These are phyloP conservation scores for Uronychia binucleata DNA, from an alignment of 73 alveolate species.

Conservation along the genomic window DNA sequence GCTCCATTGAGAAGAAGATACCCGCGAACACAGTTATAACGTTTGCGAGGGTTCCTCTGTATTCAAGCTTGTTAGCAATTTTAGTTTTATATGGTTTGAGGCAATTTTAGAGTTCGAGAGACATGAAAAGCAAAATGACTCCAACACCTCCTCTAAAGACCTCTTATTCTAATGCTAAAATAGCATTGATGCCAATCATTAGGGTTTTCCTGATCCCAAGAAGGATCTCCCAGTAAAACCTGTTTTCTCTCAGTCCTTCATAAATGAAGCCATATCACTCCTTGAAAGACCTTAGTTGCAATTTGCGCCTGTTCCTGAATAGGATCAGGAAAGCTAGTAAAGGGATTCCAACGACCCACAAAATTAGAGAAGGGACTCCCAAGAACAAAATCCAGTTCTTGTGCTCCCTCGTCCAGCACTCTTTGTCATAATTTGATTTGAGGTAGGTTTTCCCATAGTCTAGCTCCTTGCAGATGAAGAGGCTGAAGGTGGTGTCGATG, in stretches of 20 bases:
- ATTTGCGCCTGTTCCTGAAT: constrained; percentile 16
- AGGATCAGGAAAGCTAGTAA: constrained; percentile 24
- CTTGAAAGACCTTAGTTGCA: not conserved
- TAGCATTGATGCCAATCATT: not conserved
- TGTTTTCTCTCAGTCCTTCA: constrained; percentile 15
- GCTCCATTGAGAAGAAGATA: constrained; percentile 1
- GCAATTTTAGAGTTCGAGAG: not conserved
- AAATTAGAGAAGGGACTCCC: constrained; percentile 42
- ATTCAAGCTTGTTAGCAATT: not conserved
- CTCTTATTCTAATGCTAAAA: not conserved
- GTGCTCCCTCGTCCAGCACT: constrained; percentile 43
- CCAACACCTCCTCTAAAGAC: not conserved
- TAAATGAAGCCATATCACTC: not conserved
- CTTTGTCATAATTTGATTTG: constrained; percentile 19
- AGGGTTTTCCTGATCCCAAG: not conserved
- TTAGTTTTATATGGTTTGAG: constrained; percentile 3
- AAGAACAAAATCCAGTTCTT: constrained; percentile 19
- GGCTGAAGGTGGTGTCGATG: constrained; percentile 19
- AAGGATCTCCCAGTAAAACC: constrained; percentile 20
- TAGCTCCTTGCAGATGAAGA: constrained; percentile 29
- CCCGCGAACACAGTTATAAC: constrained; percentile 3
- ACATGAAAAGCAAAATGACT: not conserved
- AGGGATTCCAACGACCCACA: constrained; percentile 64
- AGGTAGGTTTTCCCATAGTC: constrained; percentile 37
- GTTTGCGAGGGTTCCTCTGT: not conserved